Evolutionary conservation across 2,329 filamentous ascomycete genomes (phyloP), one percentile per base, ranked within the genome.

Genomic region (Mariannaea sp.): DNA sequence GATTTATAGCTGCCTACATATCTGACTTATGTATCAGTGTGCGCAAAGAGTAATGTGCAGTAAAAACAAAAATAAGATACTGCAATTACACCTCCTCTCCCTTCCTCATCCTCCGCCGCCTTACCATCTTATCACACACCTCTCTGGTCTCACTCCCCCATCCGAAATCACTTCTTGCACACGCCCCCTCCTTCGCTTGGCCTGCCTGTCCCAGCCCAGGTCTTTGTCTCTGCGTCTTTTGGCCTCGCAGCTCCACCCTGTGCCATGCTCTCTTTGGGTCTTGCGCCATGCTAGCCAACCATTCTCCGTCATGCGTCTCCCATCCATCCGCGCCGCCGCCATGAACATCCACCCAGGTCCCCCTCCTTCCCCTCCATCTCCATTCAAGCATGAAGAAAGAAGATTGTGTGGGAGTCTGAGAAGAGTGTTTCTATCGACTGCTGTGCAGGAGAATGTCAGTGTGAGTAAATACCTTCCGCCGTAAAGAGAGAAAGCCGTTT

Each of bases 271-370:
- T 26, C 32, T 48, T 33, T 39, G 43, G 22, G 55, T 56, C 55
- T 60, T 66, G 68, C 65, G 67, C 62, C 67, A 67, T 69, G 54
- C 57, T 60, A 62, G 59, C 68, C 68, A 70, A 70, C 68, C 68
- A 68, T 62, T 55, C 60, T 57, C 64, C 68, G 68, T 69, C 67
- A 71, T 69, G 67, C 60, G 63, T 56, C 60, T 64, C 59, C 65
- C 60, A 32, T 65, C 66, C 57, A 65, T 64, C 59, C 59, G 61
- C 59, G 57, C 65, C 58, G 61, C 57, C 61, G 60, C 55, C 59
- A 60, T 57, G 52, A 65, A 65, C 62, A 60, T 32, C 29, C 5
- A 32, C 29, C n/a, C 10, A 60, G 60, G 60, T 58, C 46, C 62
- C 60, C 54, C 33, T 17, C 35, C 33, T 14, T 55, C 53, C 42